These are phyloP conservation scores for Nothomitra cinnamomea DNA, from an alignment of 2,329 filamentous ascomycete species.

Conservation along the genomic window DNA sequence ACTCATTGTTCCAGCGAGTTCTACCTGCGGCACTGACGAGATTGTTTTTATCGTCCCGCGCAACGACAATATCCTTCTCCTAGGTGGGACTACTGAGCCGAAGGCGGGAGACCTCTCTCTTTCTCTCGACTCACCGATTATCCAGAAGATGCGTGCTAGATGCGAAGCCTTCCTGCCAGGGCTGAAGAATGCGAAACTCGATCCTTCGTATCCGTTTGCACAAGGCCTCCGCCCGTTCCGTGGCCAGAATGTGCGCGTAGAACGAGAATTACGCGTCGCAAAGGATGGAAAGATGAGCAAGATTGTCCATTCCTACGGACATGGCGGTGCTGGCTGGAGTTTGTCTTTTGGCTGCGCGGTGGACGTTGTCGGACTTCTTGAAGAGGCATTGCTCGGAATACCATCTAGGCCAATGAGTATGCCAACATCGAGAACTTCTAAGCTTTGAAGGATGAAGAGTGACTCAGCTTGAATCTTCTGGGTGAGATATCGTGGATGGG, in stretches of 20 bases:
- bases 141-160: constrained; percentile 26
- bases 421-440: no score
- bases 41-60: constrained; percentile 29
- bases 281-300: constrained; percentile 14
- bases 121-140: constrained; percentile 22
- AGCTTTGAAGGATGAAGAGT: no score
- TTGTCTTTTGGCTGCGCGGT: constrained; percentile 24
- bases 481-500: no score
- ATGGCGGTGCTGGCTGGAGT: constrained; percentile 28
- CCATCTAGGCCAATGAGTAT: background rate
- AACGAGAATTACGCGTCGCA: constrained; percentile 20
- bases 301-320: constrained; percentile 29
- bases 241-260: constrained; percentile 25
- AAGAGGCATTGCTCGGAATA: constrained; percentile 17
- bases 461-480: no score
- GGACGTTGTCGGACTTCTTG: constrained; percentile 21
- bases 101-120: constrained; percentile 23
- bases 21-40: constrained; percentile 19
- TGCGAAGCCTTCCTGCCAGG: constrained; percentile 27
- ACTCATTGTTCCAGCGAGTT: constrained; percentile 25
- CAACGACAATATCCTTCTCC: constrained; percentile 27
- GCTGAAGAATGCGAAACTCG: constrained; percentile 24
- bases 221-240: constrained; percentile 28
- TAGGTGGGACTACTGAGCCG: constrained; percentile 24
- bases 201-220: constrained; percentile 25